A percentile compares a stretch with the other conserved stretches of the same genome.
phyloP scores from a whole-genome alignment of 1,284 basidiomycete species.

The Chiua sp. region DNA sequence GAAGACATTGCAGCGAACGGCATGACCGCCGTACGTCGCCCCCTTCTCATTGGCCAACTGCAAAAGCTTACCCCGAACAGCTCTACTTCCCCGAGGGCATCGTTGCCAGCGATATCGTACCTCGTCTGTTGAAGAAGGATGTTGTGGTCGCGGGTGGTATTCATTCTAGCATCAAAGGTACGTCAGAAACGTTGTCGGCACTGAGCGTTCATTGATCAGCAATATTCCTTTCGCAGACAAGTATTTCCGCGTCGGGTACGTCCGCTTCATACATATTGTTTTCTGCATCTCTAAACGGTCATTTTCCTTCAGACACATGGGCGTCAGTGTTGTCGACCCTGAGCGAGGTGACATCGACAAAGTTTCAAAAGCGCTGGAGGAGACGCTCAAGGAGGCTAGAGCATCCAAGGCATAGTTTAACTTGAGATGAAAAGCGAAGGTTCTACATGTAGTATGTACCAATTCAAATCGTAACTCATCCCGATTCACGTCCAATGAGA shows the following conservation, averaged over 20 bases:
- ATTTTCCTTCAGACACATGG: slow-evolving; percentile 77
- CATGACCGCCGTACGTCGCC: slow-evolving; percentile 88
- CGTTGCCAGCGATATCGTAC: slow-evolving; percentile 74
- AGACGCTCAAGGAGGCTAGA: slow-evolving; percentile 58
- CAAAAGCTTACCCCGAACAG: slow-evolving; percentile 34
- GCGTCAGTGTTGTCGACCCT: slow-evolving; percentile 76
- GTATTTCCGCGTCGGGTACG: slow-evolving; percentile 82
- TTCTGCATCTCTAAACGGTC: slow-evolving; percentile 6
- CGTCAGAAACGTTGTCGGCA: slow-evolving; percentile 38
- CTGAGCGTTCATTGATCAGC: slow-evolving; percentile 7
- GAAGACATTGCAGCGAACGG: slow-evolving; percentile 83
- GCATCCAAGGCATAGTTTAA: slow-evolving; percentile 23
- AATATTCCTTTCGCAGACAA: slow-evolving; percentile 55
- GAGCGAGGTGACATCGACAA: slow-evolving; percentile 79
- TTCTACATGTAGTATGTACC: not conserved
- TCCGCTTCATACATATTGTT: slow-evolving; percentile 24
- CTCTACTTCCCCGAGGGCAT: slow-evolving; percentile 84
- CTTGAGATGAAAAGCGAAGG: too few species aligned
- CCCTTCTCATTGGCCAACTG: slow-evolving; percentile 7
- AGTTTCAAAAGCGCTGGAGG: slow-evolving; percentile 72
- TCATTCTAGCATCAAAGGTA: slow-evolving; percentile 87
- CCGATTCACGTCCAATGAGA: too few species aligned
- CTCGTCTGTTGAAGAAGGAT: slow-evolving; percentile 68
- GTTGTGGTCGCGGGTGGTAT: slow-evolving; percentile 92
- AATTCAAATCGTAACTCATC: not conserved